Base-by-base conservation (phyloP, 805 yeast species). In the Lipomyces yamadae region DNA sequence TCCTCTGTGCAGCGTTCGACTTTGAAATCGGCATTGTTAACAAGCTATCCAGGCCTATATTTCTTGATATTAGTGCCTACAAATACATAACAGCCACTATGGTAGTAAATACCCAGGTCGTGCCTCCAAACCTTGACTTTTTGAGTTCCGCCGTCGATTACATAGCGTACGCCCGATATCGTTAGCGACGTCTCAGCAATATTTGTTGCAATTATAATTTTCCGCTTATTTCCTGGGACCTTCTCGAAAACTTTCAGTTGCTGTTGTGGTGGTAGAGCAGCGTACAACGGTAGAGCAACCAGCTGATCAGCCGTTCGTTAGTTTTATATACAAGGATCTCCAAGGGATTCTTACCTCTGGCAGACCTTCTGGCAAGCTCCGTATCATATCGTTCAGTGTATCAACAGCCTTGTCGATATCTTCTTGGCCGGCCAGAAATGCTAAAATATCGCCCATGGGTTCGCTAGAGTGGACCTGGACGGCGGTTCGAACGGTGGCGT, bases 101-200 rank as follows among this genome's bases (percentile, higher is more conserved):
- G 6, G 15, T 33, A 11, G 13, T 11, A 11, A 5, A 29, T 24
- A 35, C 70, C 71, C 52, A 95, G 80, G 72, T 89, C 92, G 74
- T 94, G 97, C 73, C 95, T 86, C 97, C 98, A 94, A 0, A 94
- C 96, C 72, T 94, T 91, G 7, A 94, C 96, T 75, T 95, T 95
- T 65, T 98, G 83, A 59, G 94, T 80, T 0, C 99, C 99, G 0
- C 96, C 86, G 78, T 95, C 99, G 32, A 95, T 83, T 7, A 95
- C 98, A 74, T 91, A 95, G 71, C 91, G 85, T 18, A 95, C 95
- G 1, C 99, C 99, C 13, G 96, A 88, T 45, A 95, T 95, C 2
- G 99, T 95, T 68, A 95, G 88, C 37, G 99, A 95, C 0, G 99
- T 95, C 80, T 95, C 99, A 0, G 99, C 99, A 72, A 95, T 92